phyloP scores from a whole-genome alignment of 345 rosid genomes.

The Excoecaria cochinchinensis region DNA sequence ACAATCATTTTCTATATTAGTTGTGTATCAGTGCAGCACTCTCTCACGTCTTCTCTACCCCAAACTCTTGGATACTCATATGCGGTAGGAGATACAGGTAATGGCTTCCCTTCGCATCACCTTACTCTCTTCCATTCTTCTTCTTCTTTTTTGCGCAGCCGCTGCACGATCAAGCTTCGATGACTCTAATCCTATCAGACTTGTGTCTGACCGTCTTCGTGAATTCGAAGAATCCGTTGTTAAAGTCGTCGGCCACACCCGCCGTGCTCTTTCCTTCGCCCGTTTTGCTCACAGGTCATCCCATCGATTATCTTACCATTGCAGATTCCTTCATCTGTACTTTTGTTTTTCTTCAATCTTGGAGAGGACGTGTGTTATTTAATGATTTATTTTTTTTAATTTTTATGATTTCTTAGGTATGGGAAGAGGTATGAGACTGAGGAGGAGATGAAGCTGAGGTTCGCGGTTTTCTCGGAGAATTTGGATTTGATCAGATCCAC shows the following conservation, averaged over 20 bases:
- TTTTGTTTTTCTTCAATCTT: too few species aligned
- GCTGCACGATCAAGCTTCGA: slow-evolving; percentile 49
- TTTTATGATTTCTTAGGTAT: slow-evolving; percentile 36
- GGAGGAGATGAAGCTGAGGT: slow-evolving; percentile 74
- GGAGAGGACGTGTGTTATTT: background rate
- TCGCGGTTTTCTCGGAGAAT: slow-evolving; percentile 66
- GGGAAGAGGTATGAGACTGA: slow-evolving; percentile 65
- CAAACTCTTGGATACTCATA: too few species aligned
- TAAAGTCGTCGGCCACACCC: slow-evolving; percentile 57
- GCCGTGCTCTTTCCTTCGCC: slow-evolving; percentile 62
- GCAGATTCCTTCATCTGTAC: background rate
- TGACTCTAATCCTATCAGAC: slow-evolving; percentile 63
- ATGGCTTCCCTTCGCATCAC: slow-evolving; percentile 38
- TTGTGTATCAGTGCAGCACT: too few species aligned
- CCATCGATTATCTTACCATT: background rate
- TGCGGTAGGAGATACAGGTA: background rate
- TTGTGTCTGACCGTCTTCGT: slow-evolving; percentile 57
- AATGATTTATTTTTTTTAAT: background rate
- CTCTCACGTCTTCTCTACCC: too few species aligned
- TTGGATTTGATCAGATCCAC: slow-evolving; percentile 78
- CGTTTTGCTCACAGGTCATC: slow-evolving; percentile 69
- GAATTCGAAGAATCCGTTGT: slow-evolving; percentile 54
- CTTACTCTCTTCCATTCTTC: slow-evolving; percentile 29
- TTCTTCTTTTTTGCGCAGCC: slow-evolving; percentile 35
- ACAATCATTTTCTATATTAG: too few species aligned